Base-by-base conservation (phyloP, 2,329 filamentous ascomycete species). In the Paecilomyces dactylethromorphus region DNA sequence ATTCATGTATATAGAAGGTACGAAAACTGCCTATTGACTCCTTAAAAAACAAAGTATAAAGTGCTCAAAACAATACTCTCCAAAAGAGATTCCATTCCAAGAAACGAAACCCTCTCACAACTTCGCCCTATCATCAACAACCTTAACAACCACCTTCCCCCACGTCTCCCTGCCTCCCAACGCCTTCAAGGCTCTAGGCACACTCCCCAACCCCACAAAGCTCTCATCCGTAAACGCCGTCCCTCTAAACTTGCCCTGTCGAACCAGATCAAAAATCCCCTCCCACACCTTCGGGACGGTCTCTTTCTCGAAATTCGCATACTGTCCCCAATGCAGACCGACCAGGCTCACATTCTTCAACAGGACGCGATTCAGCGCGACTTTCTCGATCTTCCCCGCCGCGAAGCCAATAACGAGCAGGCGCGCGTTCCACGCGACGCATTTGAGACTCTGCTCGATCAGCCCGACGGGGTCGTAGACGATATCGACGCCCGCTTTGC, bases 401-500 rank as follows among this genome's bases (percentile, higher is more conserved):
- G 92, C 92, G 71, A 97, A 97, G 0, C 93, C 93, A 65, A 97
- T 87, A 4, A 97, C 86, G 51, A 97, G 77, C 58, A 97, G 82
- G 12, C 92, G 84, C 1, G 90, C 93, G 73, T 96, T 96, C 92
- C 92, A 97, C 3, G 91, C 89, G 3, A 89, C 90, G 77, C 93
- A 97, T 76, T 96, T 96, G 65, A 92, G 90, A 65, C 87, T 91
- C 70, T 86, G 83, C 64, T 95, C 91, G 55, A 97, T 90, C 71
- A 97, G 78, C 0, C 93, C 93, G 1, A 97, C 93, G 12, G 93
- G 92, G 73, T 97, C 93, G 77, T 91, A 97, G 22, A 97, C 92
- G 56, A 97, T 91, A 74, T 97, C 92, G 18, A 96, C 92, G 11
- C 92, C 86, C 0, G 72, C 71, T 51, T 81, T 78, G 1, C 84